Conservation (phyloP, 2,329 filamentous ascomycete genomes). For the Epichloe aotearoae region DNA sequence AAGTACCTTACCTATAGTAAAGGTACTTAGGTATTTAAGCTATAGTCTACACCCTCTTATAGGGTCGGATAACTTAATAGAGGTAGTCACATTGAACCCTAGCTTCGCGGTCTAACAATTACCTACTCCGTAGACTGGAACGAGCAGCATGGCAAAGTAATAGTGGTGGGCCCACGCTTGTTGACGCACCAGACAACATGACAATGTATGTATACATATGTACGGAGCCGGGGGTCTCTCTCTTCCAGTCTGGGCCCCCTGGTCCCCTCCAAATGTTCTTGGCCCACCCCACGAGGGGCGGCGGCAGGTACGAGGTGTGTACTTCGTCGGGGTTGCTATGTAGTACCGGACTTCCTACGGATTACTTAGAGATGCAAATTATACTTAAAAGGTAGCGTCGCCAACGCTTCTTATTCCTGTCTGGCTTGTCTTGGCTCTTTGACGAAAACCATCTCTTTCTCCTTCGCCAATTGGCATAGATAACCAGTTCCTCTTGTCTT, state of each 20-base stretch:
- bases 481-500: not conserved
- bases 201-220: no score
- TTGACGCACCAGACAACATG: no score
- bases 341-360: not conserved
- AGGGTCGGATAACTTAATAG: no score
- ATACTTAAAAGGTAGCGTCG: conserved; percentile 9
- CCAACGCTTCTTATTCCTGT: not conserved
- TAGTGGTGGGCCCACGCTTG: not conserved
- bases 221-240: not conserved
- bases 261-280: not conserved
- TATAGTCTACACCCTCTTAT: no score
- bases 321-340: conserved; percentile 1
- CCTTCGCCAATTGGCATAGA: conserved; percentile 4
- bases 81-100: no score
- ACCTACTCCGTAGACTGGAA: not conserved
- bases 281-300: conserved; percentile 6
- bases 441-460: not conserved
- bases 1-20: no score
- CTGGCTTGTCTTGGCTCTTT: not conserved
- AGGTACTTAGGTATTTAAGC: no score
- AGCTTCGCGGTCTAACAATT: no score
- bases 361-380: not conserved
- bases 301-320: conserved; percentile 9
- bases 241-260: conserved; percentile 1
- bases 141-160: no score